Evolutionary conservation across 2,329 filamentous ascomycete species (phyloP), one percentile per base, ranked within the genome.

Genomic region (Ophiobolus disseminans): DNA sequence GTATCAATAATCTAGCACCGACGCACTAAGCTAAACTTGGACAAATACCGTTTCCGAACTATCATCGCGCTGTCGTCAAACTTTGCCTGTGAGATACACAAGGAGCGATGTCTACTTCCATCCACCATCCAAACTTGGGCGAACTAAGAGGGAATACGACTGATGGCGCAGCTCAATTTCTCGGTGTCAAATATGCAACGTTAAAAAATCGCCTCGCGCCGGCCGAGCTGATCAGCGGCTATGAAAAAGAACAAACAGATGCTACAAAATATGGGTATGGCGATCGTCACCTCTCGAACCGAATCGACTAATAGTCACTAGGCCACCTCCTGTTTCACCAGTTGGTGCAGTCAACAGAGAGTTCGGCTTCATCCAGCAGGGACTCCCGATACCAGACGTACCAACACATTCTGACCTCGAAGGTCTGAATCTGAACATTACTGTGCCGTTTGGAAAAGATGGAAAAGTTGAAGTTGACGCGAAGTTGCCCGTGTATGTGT

Each of bases 371-470:
- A 75, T 83, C 13, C 81, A 83, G 45, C 72, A 82, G 7, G 58
- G 69, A 0, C 63, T 82, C 1, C 75, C 79, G 4, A 13, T 64
- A 3, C 69, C 30, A 40, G 61, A 68, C 11, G 72, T 75, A 34
- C 68, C 72, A 1, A 20, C 46, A 4, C 70, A 75, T 41, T 82
- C 77, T 9, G 80, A 80, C 17, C 55, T 75, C 3, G 76, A 82
- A 40, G 76, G 80, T 23, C 65, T 84, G 19, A 82, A 80, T 39
- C 63, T 83, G 14, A 82, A 82, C 50, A 76, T 84, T 38, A 76
- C 78, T 0, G 69, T 78, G 0, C 80, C 81, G 1, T 37, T 55
- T 2, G 40, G 36, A 16, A 55, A 56, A 13, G 47, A 61, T 48
- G 64, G 63, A 1, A 30, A 30, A 3, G 55, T 69, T 11, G 50